Base-by-base conservation (phyloP, 2,329 filamentous ascomycete genomes). In the Ophiostoma quercus region DNA sequence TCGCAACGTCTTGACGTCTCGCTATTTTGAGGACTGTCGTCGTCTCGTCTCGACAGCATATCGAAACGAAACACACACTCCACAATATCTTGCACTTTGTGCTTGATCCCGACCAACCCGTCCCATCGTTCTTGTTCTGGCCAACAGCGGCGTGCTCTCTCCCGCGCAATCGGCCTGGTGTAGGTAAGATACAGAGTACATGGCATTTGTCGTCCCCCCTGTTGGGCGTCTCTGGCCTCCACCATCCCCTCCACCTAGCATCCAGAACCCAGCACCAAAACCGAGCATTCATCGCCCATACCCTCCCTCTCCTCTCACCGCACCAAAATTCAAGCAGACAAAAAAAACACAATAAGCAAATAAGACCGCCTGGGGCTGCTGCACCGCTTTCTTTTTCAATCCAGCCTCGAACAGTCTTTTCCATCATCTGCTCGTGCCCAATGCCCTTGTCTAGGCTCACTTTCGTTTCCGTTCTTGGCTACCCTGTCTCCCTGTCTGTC, bases 221-320 rank as follows among this genome's bases (percentile, higher is more conserved):
- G 32, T 34, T 65, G 34, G 62, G 19, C 34, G 34, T 39, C 34
- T 65, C 62, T 19, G 32, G 8, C 62, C 19, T 39, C 34, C 62
- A 65, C 62, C 34, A 51, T 63, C 68, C 47, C 66, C 65, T 32
- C 63, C 29, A 39, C 65, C 68, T 43, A 69, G 12, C 16, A 19
- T 47, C 22, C 62, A 57, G 54, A 62, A 19, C 14, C 22, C 66
- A 39, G 67, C 68, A 41, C 37, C 63, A 60, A 25, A 63, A n/a
- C 22, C 39, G 34, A 29, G 60, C 25, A 67, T 37, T 62, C 63
- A 60, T 65, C 63, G 29, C 29, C 29, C 32, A 11, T 43, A 37
- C 65, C 65, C 67, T 57, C 11, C 51, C 51, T 57, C 51, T 43
- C 41, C 66, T 68, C 67, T 70, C 69, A 70, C 69, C 69, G 62